Base-by-base conservation (phyloP, 2,329 filamentous ascomycete species). In the Arthrobotrys musiformis region DNA sequence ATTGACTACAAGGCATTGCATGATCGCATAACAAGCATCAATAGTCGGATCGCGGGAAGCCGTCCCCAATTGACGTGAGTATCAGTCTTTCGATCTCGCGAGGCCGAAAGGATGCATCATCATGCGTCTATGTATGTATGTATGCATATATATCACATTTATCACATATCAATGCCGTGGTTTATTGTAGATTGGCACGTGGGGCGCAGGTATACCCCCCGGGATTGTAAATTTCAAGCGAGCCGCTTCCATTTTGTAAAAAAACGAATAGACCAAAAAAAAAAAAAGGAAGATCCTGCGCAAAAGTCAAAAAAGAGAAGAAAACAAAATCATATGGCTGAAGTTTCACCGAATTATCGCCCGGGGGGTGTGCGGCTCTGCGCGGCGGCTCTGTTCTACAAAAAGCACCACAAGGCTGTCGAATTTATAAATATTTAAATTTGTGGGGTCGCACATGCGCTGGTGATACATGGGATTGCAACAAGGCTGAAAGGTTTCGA, bases 111-210 rank as follows among this genome's bases (percentile, higher is more conserved):
- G 40, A 19, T 42, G n/a, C 40, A 8, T 8, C n/a, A 7, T n/a
- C n/a, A n/a, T n/a, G n/a, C n/a, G n/a, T n/a, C n/a, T n/a, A n/a
- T n/a, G n/a, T n/a, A n/a, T n/a, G n/a, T n/a, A n/a, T n/a, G n/a
- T n/a, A n/a, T n/a, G n/a, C n/a, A n/a, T n/a, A n/a, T n/a, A n/a
- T n/a, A n/a, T n/a, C n/a, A n/a, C n/a, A 42, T 42, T 15, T 2
- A 42, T 17, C 40, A n/a, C 40, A n/a, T 42, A 17, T 42, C 40
- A 6, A 42, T 42, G 5, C 19, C 15, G 4, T 15, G 48, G 30
- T n/a, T n/a, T 52, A 30, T 9, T 52, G 48, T 52, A n/a, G 26
- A 52, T 30, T 26, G n/a, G n/a, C 50, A 56, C 50, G 50, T 37
- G 50, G n/a, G 30, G 50, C 28, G 15, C 8, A 56, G n/a, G 37